Percentiles rank a stretch among this genome's conserved stretches.
Evolutionary conservation across 2,329 filamentous ascomycete species (phyloP).

Genomic region (Saccharata proteae): DNA sequence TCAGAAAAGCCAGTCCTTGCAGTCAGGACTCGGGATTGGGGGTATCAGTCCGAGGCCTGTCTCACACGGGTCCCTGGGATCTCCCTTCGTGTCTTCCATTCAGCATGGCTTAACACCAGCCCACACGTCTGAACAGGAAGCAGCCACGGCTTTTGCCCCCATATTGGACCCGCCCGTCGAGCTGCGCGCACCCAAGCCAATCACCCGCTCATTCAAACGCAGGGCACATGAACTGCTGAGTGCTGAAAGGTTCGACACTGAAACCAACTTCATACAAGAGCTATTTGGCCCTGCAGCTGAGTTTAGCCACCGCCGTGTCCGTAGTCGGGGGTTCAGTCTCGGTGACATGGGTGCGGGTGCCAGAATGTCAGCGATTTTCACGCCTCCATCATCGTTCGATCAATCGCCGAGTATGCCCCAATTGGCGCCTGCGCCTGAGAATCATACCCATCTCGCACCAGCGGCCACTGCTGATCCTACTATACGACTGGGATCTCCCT

Average conservation of each 20-base stretch:
- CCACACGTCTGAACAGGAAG: too few relatives aligned
- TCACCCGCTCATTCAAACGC: slow-evolving; percentile 43
- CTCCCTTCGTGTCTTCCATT: slow-evolving; percentile 25
- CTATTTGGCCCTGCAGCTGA: slow-evolving; percentile 36
- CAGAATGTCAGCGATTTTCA: slow-evolving; percentile 42
- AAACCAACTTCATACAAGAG: slow-evolving; percentile 26
- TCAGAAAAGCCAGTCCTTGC: slow-evolving; percentile 39
- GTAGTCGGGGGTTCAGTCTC: slow-evolving; percentile 50
- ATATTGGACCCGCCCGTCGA: slow-evolving; percentile 41
- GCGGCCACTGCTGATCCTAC: slow-evolving; percentile 23
- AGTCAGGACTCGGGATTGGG: slow-evolving; percentile 32
- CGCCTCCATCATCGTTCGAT: slow-evolving; percentile 29
- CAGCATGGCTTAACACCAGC: not conserved
- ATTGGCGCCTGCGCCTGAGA: slow-evolving; percentile 18
- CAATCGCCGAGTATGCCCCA: slow-evolving; percentile 14
- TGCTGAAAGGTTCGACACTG: slow-evolving; percentile 30
- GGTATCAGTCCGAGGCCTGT: too few relatives aligned
- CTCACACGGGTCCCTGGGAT: slow-evolving; percentile 22
- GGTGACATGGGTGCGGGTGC: slow-evolving; percentile 42
- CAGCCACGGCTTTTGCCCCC: not conserved
- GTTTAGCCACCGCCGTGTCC: slow-evolving; percentile 42
- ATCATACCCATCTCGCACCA: slow-evolving; percentile 14
- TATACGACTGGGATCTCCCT: slow-evolving; percentile 36
- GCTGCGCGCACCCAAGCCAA: slow-evolving; percentile 39
- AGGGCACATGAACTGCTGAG: slow-evolving; percentile 42